Conservation (phyloP, 371 early-diverging fungal species). For the Nematocida sp. region DNA sequence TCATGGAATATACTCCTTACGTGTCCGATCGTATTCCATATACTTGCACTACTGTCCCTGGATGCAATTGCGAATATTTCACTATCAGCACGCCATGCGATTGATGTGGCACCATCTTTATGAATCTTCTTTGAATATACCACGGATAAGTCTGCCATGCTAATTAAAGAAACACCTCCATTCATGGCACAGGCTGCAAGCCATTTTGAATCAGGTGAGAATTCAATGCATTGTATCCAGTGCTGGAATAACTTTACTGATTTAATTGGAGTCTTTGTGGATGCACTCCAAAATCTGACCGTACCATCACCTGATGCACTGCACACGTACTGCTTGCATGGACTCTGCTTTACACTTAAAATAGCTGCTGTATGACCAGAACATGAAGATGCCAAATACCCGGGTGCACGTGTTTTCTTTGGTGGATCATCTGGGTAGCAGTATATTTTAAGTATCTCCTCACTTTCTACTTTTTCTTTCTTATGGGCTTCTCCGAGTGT, state of each 20-base stretch:
- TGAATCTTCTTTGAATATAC: conserved; percentile 78
- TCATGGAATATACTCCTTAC: conserved; percentile 48
- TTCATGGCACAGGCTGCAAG: conserved; percentile 82
- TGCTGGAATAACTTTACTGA: conserved; percentile 72
- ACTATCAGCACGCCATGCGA: conserved; percentile 75
- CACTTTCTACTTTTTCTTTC: conserved; percentile 12
- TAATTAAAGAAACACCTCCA: conserved; percentile 78
- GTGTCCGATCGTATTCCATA: conserved; percentile 77
- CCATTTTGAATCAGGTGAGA: conserved; percentile 73
- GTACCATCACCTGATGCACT: conserved; percentile 88
- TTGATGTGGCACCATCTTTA: conserved; percentile 79
- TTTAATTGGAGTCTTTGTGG: conserved; percentile 75
- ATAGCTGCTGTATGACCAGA: conserved; percentile 82
- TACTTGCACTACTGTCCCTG: conserved; percentile 84
- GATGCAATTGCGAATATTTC: conserved; percentile 77
- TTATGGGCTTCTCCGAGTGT: conserved; percentile 27
- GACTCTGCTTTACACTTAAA: conserved; percentile 80
- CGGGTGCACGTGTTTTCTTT: conserved; percentile 50
- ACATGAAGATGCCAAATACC: conserved; percentile 56
- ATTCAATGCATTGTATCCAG: conserved; percentile 84
- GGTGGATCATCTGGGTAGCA: conserved; percentile 59
- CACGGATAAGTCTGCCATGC: conserved; percentile 71
- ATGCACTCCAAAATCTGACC: conserved; percentile 86
- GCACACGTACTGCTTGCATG: conserved; percentile 75
- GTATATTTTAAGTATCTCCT: conserved; percentile 51